Evolutionary conservation across 371 early-diverging fungal species (phyloP).

Genomic region (Umbelopsis sp.): DNA sequence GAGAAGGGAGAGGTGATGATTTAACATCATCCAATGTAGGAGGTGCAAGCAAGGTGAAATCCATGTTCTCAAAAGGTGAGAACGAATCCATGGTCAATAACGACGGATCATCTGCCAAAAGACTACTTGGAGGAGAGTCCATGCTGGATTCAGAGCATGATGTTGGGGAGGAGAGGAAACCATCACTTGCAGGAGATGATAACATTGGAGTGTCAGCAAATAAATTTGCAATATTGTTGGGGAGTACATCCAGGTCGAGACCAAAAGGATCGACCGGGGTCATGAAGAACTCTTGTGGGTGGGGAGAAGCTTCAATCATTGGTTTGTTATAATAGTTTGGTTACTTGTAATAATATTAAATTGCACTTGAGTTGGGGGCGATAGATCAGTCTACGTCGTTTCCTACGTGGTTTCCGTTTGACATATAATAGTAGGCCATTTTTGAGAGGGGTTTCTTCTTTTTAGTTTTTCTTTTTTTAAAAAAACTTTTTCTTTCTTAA

Average conservation of each 20-base stretch:
- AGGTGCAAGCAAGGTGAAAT: conserved; percentile 23
- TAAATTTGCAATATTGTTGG: conserved; percentile 20
- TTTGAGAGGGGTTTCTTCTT: conserved; percentile 5
- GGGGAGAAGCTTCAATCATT: conserved; percentile 7
- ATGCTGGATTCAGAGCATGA: neutral
- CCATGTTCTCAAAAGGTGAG: conserved; percentile 28
- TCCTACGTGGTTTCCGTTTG: conserved; percentile 50
- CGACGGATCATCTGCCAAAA: conserved; percentile 17
- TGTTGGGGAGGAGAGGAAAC: conserved; percentile 25
- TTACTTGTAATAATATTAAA: conserved; percentile 13
- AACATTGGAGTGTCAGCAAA: conserved; percentile 23
- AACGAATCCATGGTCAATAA: conserved; percentile 22
- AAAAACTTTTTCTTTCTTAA: neutral
- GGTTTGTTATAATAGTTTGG: neutral
- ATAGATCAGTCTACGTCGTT: conserved; percentile 48
- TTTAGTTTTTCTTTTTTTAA: conserved; percentile 8
- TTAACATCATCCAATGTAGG: conserved; percentile 16
- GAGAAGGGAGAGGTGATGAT: conserved; percentile 26
- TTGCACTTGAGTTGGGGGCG: conserved; percentile 22
- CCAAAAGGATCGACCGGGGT: conserved; percentile 19
- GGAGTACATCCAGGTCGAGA: conserved; percentile 20
- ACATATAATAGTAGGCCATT: conserved; percentile 49
- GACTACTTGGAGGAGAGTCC: conserved; percentile 4
- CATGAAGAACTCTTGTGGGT: conserved; percentile 1
- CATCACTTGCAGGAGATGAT: conserved; percentile 25